Conservation (phyloP, 441 rosid genomes). For the Jatropha multifida region DNA sequence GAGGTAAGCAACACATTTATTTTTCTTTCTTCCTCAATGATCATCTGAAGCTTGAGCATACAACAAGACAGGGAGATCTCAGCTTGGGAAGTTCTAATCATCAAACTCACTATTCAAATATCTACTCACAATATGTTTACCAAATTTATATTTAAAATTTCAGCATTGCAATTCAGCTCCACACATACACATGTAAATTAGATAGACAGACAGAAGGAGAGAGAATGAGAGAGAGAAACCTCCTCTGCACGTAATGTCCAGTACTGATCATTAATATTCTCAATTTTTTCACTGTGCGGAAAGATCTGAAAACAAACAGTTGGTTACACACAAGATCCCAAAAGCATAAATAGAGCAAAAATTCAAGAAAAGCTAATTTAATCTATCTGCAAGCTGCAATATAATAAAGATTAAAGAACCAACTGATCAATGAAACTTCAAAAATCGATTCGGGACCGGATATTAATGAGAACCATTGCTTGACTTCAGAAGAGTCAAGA, state of each 20-base stretch:
- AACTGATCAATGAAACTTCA: background rate
- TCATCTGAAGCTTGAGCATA: background rate
- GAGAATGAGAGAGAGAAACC: slow-evolving; percentile 38
- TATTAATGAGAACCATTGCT: background rate
- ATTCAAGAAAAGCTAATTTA: background rate
- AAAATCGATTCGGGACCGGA: background rate
- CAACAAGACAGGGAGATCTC: background rate
- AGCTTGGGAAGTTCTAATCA: background rate
- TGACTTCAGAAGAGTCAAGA: background rate
- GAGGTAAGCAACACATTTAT: too few species aligned
- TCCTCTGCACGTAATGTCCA: slow-evolving; percentile 99
- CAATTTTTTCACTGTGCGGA: slow-evolving; percentile 75
- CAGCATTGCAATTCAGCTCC: background rate
- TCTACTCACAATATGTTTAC: background rate
- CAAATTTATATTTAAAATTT: background rate
- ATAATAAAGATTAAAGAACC: background rate
- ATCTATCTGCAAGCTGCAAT: background rate
- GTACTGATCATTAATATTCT: slow-evolving; percentile 97
- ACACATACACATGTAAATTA: background rate
- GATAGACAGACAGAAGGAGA: background rate
- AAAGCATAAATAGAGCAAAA: background rate
- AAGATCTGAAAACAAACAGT: slow-evolving; percentile 59
- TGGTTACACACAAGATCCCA: slow-evolving; percentile 9
- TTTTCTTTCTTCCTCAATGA: background rate
- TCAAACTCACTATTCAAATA: background rate